Percentiles rank a stretch among this genome's conserved stretches.
phyloP scores from a whole-genome alignment of 768 basidiomycete species.

The Obba rivulosa region DNA sequence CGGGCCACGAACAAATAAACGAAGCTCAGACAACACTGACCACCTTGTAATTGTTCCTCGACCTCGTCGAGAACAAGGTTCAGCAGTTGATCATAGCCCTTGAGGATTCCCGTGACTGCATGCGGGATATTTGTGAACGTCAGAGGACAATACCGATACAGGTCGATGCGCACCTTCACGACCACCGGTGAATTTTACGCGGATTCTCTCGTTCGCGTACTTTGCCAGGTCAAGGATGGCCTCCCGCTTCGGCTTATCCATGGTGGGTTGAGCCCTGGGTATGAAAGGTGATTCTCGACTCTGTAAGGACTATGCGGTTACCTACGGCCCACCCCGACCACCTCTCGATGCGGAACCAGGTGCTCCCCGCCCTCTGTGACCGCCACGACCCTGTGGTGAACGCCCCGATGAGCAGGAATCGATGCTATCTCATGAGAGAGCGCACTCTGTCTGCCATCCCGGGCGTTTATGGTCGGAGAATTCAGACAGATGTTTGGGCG shows the following conservation, averaged over 20 bases:
- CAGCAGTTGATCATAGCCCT: constrained; percentile 93
- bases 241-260: constrained; percentile 84
- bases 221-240: constrained; percentile 94
- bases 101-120: constrained; percentile 84
- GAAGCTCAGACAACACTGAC: no score
- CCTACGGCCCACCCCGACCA: constrained; percentile 24
- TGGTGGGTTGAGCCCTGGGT: constrained; percentile 33
- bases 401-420: constrained; percentile 30
- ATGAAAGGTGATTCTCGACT: neutral
- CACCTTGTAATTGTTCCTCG: constrained; percentile 67
- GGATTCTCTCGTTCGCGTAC: constrained; percentile 86
- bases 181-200: constrained; percentile 98
- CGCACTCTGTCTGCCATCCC: constrained; percentile 60
- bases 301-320: neutral
- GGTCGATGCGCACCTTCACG: constrained; percentile 63
- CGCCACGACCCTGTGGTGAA: constrained; percentile 52
- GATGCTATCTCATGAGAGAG: constrained; percentile 15
- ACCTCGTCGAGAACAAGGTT: constrained; percentile 98
- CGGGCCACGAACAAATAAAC: neutral
- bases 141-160: neutral
- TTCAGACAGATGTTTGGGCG: neutral
- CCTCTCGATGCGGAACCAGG: constrained; percentile 44
- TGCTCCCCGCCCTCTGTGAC: constrained; percentile 37
- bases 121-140: constrained; percentile 1
- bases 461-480: neutral